phyloP scores from a whole-genome alignment of 2,329 filamentous ascomycete genomes.

The Thermochaetoides dissita region DNA sequence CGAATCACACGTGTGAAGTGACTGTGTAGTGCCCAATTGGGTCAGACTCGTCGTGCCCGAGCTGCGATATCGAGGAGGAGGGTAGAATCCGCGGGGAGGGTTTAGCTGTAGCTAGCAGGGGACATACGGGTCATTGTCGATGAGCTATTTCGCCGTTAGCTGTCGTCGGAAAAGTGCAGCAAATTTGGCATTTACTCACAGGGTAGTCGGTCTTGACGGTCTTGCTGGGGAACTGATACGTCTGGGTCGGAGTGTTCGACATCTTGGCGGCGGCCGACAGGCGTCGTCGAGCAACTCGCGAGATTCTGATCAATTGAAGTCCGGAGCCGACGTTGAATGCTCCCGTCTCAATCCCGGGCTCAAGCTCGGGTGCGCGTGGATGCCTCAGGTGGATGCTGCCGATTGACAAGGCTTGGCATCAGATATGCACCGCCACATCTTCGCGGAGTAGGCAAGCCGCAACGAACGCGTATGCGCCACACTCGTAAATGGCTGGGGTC shows the following conservation, averaged over 20 bases:
- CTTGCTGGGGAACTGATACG: constrained; percentile 57
- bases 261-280: constrained; percentile 21
- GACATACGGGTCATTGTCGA: constrained; percentile 94
- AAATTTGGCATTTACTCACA: constrained; percentile 37
- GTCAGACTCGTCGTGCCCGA: constrained; percentile 15
- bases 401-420: too few species aligned
- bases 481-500: too few species aligned
- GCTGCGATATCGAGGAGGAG: neutral
- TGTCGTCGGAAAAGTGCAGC: neutral
- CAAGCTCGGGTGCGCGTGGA: constrained; percentile 8
- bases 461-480: too few species aligned
- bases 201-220: constrained; percentile 71
- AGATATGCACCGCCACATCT: neutral
- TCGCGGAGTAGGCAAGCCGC: too few species aligned
- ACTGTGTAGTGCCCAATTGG: constrained; percentile 30
- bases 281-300: constrained; percentile 14
- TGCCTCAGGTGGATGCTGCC: constrained; percentile 11
- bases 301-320: constrained; percentile 7
- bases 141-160: constrained; percentile 51
- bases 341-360: neutral
- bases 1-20: constrained; percentile 81
- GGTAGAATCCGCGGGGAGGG: neutral
- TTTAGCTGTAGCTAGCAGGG: neutral
- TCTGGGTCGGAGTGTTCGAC: constrained; percentile 25
- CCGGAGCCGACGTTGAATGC: constrained; percentile 9